Base-by-base conservation (phyloP, 2,329 filamentous ascomycete species). In the Fusarium nygamai region DNA sequence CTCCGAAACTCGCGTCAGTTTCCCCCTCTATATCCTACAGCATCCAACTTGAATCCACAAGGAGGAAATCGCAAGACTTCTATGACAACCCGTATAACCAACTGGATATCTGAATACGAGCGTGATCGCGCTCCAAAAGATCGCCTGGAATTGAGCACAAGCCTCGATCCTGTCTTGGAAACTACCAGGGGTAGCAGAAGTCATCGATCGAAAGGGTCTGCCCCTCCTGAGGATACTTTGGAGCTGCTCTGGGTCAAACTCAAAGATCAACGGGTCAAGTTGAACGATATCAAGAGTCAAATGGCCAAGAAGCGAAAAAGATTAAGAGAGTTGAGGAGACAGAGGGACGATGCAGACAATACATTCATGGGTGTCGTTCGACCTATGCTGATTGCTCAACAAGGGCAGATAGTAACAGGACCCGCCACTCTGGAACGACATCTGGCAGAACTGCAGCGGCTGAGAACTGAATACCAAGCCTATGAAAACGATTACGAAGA, bases 361-460 rank as follows among this genome's bases (percentile, higher is more conserved):
- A 78, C 78, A 3, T 84, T 85, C 51, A 84, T 85, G 83, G 78
- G 79, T 34, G 71, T 82, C 22, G 70, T 85, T 27, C 80, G 84
- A 8, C 83, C 82, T 1, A 76, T 84, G 31, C 75, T 85, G 8
- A 75, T 84, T 27, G 79, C 74, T 53, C 78, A 76, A 27, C 66
- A 69, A 20, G 72, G 75, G 29, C 54, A 71, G 29, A 61, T 71
- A 14, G 66, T 72, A 13, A 68, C 76, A 20, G 71, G 79, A 2
- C 57, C 74, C 11, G 71, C 77, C 17, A 44, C 77, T 3, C 64
- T 85, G 20, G 76, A 81, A 27, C 72, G 76, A 24, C 76, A 76
- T 14, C 74, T 85, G 47, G 75, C 72, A 20, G 80, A 82, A 10
- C 82, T 86, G 79, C 83, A 86, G 54, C 68, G 69, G 11, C 67